Evolutionary conservation across 495 filamentous ascomycete genomes (phyloP), one percentile per base, ranked within the genome.

Genomic region (Aspergillus olivimuriae): DNA sequence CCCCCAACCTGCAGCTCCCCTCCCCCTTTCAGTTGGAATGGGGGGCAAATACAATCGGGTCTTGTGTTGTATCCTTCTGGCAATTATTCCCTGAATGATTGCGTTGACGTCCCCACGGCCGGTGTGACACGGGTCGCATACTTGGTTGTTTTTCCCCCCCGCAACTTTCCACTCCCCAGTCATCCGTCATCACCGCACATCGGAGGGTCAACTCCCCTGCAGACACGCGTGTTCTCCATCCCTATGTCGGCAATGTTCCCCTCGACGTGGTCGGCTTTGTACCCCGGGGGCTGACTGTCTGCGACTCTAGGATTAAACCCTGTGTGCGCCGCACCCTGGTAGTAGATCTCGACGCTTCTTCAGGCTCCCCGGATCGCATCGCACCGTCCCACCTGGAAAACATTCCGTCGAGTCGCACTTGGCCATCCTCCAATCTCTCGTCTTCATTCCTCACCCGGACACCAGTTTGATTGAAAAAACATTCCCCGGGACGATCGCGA

Each of bases 191-290:
- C 24, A 6, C 11, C 24, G 11, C 24, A 5, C 24, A 28, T 28
- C 6, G 11, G 5, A 6, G 24, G 5, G 11, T 28, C 11, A 28
- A 28, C 24, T 28, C 24, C 24, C 11, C 24, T 28, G 24, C 62
- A 58, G 55, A 58, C 58, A 50, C 56, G 55, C 66, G 63, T 65
- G 62, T 44, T 45, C 31, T 30, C 30, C 31, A 34, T 23, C 14
- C 19, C 23, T 17, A 43, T n/a, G n/a, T 23, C 33, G 32, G 15
- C n/a, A 22, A 11, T 34, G 33, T 33, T 34, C 21, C 21, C 14
- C 20, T 37, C 22, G 12, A 18, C 19, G 28, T 14, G 12, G 17
- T 6, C 28, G 12, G 7, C 0, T 16, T 33, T 51, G 42, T 30
- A 51, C 48, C 41, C 23, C 34, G 17, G 23, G 30, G 23, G 15